phyloP scores from a whole-genome alignment of 306 rosid species.

The Oxytropis ochrocephala region DNA sequence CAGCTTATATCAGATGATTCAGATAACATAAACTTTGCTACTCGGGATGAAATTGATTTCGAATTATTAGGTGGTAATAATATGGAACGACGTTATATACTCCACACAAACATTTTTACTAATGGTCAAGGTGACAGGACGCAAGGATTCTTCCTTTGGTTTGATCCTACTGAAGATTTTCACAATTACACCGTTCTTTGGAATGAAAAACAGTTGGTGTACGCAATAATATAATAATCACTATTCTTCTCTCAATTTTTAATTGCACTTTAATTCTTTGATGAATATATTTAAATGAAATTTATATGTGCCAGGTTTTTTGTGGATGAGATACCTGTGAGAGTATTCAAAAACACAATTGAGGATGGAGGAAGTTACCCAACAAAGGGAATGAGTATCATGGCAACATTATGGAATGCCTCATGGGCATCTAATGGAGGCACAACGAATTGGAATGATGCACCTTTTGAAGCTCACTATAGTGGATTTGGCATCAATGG shows the following conservation, averaged over 20 bases:
- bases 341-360: constrained; percentile 17
- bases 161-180: constrained; percentile 20
- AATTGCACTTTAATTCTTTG: neutral
- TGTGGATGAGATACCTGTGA: constrained; percentile 14
- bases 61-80: constrained; percentile 20
- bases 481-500: too few relatives aligned
- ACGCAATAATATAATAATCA: too few relatives aligned
- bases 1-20: constrained; percentile 2
- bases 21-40: too few relatives aligned
- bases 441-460: too few relatives aligned
- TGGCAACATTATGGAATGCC: too few relatives aligned
- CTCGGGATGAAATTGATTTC: constrained; percentile 29
- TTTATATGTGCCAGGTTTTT: constrained; percentile 16
- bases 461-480: too few relatives aligned
- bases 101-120: constrained; percentile 21
- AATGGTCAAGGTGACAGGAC: constrained; percentile 7
- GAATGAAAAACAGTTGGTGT: constrained; percentile 20
- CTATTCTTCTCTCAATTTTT: too few relatives aligned
- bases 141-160: constrained; percentile 17
- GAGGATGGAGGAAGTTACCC: neutral
- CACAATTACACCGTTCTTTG: constrained; percentile 21
- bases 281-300: neutral
- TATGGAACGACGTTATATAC: neutral
- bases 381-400: too few relatives aligned
- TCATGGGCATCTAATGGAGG: too few relatives aligned